Evolutionary conservation across 1,284 basidiomycete species (phyloP), one percentile per base, ranked within the genome.

Genomic region (Cryptococcus floricola): DNA sequence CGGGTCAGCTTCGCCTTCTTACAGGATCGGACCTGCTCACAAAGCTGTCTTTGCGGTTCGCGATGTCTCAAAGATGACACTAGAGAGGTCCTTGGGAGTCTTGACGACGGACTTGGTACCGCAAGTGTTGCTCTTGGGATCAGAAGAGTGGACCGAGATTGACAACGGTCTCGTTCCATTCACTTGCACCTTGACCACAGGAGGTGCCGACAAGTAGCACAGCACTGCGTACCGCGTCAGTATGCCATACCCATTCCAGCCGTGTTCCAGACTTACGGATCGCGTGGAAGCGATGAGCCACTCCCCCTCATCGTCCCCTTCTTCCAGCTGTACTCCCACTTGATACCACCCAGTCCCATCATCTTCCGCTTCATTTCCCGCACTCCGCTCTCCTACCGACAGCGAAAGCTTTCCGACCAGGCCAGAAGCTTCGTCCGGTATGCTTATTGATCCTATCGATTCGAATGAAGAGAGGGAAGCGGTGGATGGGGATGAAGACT

Each of bases 211-310:
- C 39, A 56, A 38, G 53, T 53, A 52, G 48, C 53, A 48, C 52
- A 52, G 48, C 53, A 48, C 52, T 60, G 55, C 56, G 58, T 45
- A 34, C 31, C 31, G 1, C 10, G 31, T 34, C 31, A 34, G 31
- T 10, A 34, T 34, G 3, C 31, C 10, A 34, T 10, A 34, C 31
- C 6, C 31, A 34, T 10, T 10, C 31, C 6, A 34, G 31, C 31
- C 10, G 31, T 10, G 1, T 34, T 23, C 37, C 39, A 31, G 43
- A 63, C 87, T 67, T 66, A 89, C 87, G 53, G 83, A 81, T 77
- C 86, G 86, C 48, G 88, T 85, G 39, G 87, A 84, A 1, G 86
- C 85, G 49, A 85, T 78, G 63, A 84, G 80, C 85, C 75, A 64
- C 23, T 71, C 54, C 39, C 80, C 80, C n/a, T 76, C 80, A n/a